phyloP scores from a whole-genome alignment of 371 early-diverging fungal species.

The Amoeboaphelidium protococcarum region DNA sequence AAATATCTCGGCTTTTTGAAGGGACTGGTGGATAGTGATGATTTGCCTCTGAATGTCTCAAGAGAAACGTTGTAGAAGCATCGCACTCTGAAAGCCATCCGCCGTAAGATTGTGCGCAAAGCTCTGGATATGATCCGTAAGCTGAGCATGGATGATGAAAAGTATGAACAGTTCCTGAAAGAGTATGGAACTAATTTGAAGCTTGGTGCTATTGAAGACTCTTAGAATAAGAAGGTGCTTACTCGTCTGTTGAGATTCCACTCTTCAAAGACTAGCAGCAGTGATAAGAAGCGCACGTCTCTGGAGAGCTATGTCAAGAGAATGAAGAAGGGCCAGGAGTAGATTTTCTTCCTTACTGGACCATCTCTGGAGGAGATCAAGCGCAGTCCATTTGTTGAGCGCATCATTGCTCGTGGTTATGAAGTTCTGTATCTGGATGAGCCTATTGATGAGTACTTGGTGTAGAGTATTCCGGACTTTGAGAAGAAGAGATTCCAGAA shows the following conservation, averaged over 20 bases:
- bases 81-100: slow-evolving; percentile 76
- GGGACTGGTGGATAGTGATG: slow-evolving; percentile 84
- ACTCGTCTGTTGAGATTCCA: slow-evolving; percentile 66
- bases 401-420: slow-evolving; percentile 88
- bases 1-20: slow-evolving; percentile 48
- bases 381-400: slow-evolving; percentile 93
- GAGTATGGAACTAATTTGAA: slow-evolving; percentile 75
- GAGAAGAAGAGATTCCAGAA: slow-evolving; percentile 94
- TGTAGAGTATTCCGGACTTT: slow-evolving; percentile 92
- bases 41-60: slow-evolving; percentile 85
- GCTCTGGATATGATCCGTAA: slow-evolving; percentile 71
- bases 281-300: slow-evolving; percentile 62
- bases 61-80: slow-evolving; percentile 90
- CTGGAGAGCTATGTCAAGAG: slow-evolving; percentile 61
- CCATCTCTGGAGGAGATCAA: slow-evolving; percentile 79
- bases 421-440: slow-evolving; percentile 87
- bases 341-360: slow-evolving; percentile 93
- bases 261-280: slow-evolving; percentile 77
- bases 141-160: slow-evolving; percentile 65
- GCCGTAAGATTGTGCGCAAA: slow-evolving; percentile 78
- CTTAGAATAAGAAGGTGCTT: slow-evolving; percentile 57
- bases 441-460: slow-evolving; percentile 84
- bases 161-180: slow-evolving; percentile 76
- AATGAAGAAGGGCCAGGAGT: slow-evolving; percentile 21
- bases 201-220: slow-evolving; percentile 73